phyloP scores from a whole-genome alignment of 768 basidiomycete species.

The Neoboletus magnificus region DNA sequence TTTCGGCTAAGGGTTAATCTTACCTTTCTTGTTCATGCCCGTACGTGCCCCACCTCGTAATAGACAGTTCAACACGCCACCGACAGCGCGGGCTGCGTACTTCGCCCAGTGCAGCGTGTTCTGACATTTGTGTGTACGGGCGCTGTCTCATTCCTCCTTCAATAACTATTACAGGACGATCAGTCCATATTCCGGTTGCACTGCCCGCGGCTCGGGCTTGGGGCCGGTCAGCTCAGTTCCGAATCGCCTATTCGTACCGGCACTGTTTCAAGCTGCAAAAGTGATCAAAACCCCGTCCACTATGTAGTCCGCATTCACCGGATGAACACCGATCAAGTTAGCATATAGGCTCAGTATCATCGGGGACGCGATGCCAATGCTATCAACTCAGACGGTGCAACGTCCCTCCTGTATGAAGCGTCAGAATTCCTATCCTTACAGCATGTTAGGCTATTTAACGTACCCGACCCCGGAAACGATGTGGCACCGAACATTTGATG shows the following conservation, averaged over 20 bases:
- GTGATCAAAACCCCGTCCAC: too few relatives aligned
- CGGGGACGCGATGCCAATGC: neutral
- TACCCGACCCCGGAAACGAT: neutral
- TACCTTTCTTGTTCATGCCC: conserved; percentile 6
- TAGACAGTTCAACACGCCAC: neutral
- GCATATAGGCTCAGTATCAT: neutral
- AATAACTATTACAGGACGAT: too few relatives aligned
- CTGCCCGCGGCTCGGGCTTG: neutral
- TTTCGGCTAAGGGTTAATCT: conserved; percentile 9
- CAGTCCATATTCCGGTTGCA: neutral
- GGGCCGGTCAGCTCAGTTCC: neutral
- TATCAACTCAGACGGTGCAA: neutral
- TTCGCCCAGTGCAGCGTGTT: too few relatives aligned
- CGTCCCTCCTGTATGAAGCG: neutral
- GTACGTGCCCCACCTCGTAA: neutral
- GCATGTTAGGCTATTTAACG: neutral
- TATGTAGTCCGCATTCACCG: neutral
- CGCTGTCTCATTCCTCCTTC: neutral
- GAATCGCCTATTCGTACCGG: neutral
- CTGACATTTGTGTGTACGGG: too few relatives aligned
- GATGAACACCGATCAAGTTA: neutral
- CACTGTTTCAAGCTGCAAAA: neutral
- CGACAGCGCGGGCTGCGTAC: too few relatives aligned
- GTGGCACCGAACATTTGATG: neutral
- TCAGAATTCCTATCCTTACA: neutral